phyloP scores from a whole-genome alignment of 345 rosid species.

The Lepidium sativum region DNA sequence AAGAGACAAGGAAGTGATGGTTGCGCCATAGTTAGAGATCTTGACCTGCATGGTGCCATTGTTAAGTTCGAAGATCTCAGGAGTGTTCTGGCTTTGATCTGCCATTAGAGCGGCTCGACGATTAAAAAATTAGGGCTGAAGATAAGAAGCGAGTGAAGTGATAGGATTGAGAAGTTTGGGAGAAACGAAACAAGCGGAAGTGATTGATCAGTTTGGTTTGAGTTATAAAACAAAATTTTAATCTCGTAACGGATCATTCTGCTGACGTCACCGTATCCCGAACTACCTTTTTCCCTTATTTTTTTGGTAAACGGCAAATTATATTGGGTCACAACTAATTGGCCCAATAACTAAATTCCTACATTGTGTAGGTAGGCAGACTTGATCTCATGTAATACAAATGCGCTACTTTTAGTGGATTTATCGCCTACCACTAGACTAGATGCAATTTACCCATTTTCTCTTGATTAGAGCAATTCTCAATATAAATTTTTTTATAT shows the following conservation, averaged over 20 bases:
- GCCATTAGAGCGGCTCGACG: slow-evolving; percentile 34
- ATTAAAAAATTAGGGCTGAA: background rate
- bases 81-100: slow-evolving; percentile 34
- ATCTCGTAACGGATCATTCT: slow-evolving; percentile 5
- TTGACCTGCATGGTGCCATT: slow-evolving; percentile 72
- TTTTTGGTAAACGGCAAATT: too few relatives aligned
- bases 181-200: slow-evolving; percentile 7
- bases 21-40: slow-evolving; percentile 74
- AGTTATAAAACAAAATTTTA: background rate
- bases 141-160: background rate
- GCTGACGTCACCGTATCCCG: slow-evolving; percentile 16
- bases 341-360: too few relatives aligned
- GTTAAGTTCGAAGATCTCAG: slow-evolving; percentile 70
- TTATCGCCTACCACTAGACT: too few relatives aligned
- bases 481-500: too few relatives aligned
- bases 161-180: background rate
- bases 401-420: too few relatives aligned
- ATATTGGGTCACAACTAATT: too few relatives aligned
- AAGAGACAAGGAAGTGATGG: slow-evolving; percentile 62
- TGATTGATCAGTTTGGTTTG: slow-evolving; percentile 15
- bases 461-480: too few relatives aligned
- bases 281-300: too few relatives aligned
- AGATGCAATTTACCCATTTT: too few relatives aligned
- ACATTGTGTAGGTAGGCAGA: too few relatives aligned
- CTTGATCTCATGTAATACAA: too few relatives aligned